phyloP scores from a whole-genome alignment of 768 basidiomycete genomes.

The Tylopilus plumbeoviolaceoides region DNA sequence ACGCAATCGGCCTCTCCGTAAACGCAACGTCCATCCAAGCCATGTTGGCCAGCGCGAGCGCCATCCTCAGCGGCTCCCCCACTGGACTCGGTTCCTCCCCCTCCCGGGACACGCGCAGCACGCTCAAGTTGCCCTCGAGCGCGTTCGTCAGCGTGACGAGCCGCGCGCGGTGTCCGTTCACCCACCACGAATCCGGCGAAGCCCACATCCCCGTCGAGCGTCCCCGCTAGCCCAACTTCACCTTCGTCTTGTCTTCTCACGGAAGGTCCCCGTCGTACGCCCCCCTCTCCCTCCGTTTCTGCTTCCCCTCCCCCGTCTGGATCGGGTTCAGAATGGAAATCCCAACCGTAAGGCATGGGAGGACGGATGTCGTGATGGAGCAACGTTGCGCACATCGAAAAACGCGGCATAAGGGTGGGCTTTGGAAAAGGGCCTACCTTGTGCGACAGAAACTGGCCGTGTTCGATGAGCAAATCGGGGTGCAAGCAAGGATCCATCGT shows the following conservation, averaged over 20 bases:
- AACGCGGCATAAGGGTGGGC: conserved; percentile 43
- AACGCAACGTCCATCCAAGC: conserved; percentile 63
- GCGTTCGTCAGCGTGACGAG: conserved; percentile 44
- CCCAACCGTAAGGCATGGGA: conserved; percentile 45
- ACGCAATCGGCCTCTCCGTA: conserved; percentile 41
- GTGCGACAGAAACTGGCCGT: conserved; percentile 52
- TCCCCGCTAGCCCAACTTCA: conserved; percentile 69
- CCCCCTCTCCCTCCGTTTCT: conserved; percentile 9
- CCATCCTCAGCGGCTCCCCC: conserved; percentile 31
- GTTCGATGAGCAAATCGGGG: conserved; percentile 34
- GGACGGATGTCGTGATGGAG: conserved; percentile 56
- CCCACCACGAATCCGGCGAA: conserved; percentile 40
- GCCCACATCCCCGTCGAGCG: conserved; percentile 62
- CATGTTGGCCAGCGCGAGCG: conserved; percentile 43
- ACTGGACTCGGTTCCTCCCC: conserved; percentile 24
- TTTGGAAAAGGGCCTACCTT: conserved; percentile 44
- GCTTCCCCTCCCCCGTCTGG: neutral
- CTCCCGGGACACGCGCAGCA: conserved; percentile 33
- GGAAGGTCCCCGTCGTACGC: conserved; percentile 46
- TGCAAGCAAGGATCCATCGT: conserved; percentile 38
- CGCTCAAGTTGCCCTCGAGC: conserved; percentile 34
- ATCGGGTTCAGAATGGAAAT: conserved; percentile 33
- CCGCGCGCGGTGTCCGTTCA: conserved; percentile 44
- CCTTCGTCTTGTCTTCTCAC: conserved; percentile 62
- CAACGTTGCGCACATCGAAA: conserved; percentile 46